Evolutionary conservation across 371 early-diverging fungal genomes (phyloP), one percentile per base, ranked within the genome.

Genomic region (Massospora cicadina): DNA sequence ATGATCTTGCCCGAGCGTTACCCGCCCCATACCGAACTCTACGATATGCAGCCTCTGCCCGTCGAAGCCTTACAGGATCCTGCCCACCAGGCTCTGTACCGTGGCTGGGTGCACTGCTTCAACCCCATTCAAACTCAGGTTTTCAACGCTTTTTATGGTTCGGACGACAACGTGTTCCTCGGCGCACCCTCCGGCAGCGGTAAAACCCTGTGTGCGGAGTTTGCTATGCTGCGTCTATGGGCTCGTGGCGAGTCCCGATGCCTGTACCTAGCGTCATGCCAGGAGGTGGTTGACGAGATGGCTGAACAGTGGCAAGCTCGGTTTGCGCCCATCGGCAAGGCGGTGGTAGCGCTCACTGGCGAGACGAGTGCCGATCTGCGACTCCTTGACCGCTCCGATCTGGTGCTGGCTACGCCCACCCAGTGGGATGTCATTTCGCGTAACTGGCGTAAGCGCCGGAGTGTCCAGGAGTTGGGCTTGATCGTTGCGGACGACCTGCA

Each of bases 401-500:
- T 99, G 10, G 84, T 99, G 28, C 76, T 97, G 54, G 79, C 89
- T 53, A 98, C 99, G 1, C 99, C 99, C 29, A 80, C 83, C n/a
- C 89, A 96, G 70, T 99, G 98, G 95, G 99, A 99, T 77, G 85
- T 89, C 64, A 73, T 97, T 25, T 95, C 98, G 17, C 80, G 99
- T 29, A 83, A 93, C 66, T 93, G 98, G 90, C 87, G 89, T 69
- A 89, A 89, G 77, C 81, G 97, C 59, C 86, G 87, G 76, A 85
- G 86, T 56, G 91, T 98, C 21, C 91, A 94, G 67, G 86, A 82
- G 0, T 79, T 96, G 0, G 83, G 85, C 57, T 77, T 99, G 30
- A 82, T 98, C 62, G 87, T 99, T 58, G 87, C 91, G 1, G 99
- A 99, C 71, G 99, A 98, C 69, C 71, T 98, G 55, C 99, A 99